Evolutionary conservation across 1,139 yeast genomes (phyloP), one percentile per base, ranked within the genome.

Genomic region (Trichomonascaceae sp.): DNA sequence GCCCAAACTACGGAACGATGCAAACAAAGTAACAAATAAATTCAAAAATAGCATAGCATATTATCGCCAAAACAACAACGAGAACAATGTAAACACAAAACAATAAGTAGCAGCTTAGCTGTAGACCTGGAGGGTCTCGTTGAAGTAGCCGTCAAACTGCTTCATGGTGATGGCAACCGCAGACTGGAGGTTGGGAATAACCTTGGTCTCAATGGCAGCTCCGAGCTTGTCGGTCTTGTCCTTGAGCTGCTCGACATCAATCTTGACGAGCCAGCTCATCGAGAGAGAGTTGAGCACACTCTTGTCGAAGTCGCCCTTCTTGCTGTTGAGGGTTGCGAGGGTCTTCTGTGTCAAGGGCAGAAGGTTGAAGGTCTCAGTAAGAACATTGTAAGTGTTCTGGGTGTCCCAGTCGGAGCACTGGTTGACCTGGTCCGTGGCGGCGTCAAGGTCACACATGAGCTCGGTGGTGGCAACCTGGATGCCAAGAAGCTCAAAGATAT

Each of bases 61-160:
- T n/a, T n/a, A n/a, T n/a, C n/a, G n/a, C n/a, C n/a, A n/a, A n/a
- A n/a, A n/a, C n/a, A n/a, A n/a, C n/a, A n/a, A n/a, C n/a, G n/a
- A n/a, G n/a, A n/a, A n/a, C n/a, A n/a, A n/a, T n/a, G n/a, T n/a
- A n/a, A n/a, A n/a, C n/a, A n/a, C n/a, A n/a, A n/a, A n/a, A n/a
- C n/a, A n/a, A n/a, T n/a, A n/a, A n/a, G n/a, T n/a, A n/a, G n/a
- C n/a, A n/a, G n/a, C n/a, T n/a, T n/a, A n/a, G n/a, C n/a, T n/a
- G n/a, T n/a, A 40, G 13, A 31, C 38, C 13, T 16, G 22, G 15
- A 32, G 26, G 13, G 43, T 38, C 22, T 30, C 27, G 4, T 25
- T 20, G 35, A 43, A 43, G 46, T 45, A 43, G n/a, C 38, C 42
- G 26, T 39, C 38, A 30, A 43, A 40, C 31, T 43, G 29, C 22